phyloP scores from a whole-genome alignment of 2,329 filamentous ascomycete species.

The Didymella sp. region DNA sequence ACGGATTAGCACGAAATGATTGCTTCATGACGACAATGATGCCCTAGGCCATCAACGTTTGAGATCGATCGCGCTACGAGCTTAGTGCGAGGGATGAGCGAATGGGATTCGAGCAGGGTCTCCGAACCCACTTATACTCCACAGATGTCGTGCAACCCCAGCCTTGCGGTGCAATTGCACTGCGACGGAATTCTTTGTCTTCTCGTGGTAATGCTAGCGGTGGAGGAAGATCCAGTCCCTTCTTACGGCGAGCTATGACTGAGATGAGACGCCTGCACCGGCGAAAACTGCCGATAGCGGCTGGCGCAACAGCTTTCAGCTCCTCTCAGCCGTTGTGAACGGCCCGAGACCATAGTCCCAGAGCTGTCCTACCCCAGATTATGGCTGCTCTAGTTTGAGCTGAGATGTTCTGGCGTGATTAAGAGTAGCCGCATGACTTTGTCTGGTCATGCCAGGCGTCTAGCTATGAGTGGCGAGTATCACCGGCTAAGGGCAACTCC shows the following conservation, averaged over 20 bases:
- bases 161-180: not conserved
- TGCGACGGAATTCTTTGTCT: not conserved
- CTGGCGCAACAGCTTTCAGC: not conserved
- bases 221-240: not conserved
- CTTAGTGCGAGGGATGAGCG: not conserved
- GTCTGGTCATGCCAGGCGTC: not conserved
- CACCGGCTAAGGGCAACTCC: no score
- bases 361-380: not conserved
- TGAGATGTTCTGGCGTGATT: not conserved
- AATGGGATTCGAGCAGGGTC: not conserved
- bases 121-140: conserved; percentile 3
- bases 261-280: not conserved
- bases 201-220: not conserved
- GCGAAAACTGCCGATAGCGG: not conserved
- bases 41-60: conserved; percentile 9
- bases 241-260: not conserved
- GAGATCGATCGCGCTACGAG: conserved; percentile 9
- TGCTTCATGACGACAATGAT: conserved; percentile 14
- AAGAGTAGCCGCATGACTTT: not conserved
- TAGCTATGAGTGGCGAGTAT: not conserved
- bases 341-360: not conserved
- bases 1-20: conserved; percentile 15
- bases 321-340: not conserved
- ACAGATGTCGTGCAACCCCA: conserved; percentile 3
- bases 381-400: not conserved